Evolutionary conservation across 2,329 filamentous ascomycete species (phyloP), one percentile per base, ranked within the genome.

Genomic region (Phyllosticta citriasiana): DNA sequence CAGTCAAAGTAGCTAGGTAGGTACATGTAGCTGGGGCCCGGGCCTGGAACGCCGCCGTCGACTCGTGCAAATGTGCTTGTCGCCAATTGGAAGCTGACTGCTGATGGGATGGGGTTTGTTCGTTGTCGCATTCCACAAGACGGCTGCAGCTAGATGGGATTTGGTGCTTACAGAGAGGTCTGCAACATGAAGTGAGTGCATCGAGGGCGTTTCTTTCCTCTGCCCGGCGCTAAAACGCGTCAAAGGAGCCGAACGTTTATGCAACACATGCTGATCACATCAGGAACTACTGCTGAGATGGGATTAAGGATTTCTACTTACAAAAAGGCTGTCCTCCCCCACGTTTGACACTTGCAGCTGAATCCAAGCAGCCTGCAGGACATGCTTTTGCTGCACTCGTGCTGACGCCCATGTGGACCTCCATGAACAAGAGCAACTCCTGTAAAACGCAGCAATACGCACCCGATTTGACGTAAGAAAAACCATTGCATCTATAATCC

Each of bases 401-500:
- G 27, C 3, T 30, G 27, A 30, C 27, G 27, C 6, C 2, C 27
- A 30, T 6, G 9, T 30, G 2, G 27, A 8, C 6, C 27, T 30
- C 27, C 16, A 47, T 3, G 33, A 10, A 40, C 33, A 40, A 40
- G n/a, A 47, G 40, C 19, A 22, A 22, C 19, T 22, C 19, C 19
- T 22, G 19, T 22, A 22, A 22, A 22, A 47, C 40, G 40, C 40
- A 47, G 3, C 14, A 47, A 1, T 47, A n/a, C 40, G 6, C 16
- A 30, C 40, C n/a, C 14, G 40, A 10, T 3, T n/a, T 7, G 40
- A 47, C 40, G 40, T 16, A 3, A 40, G 14, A 47, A 47, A 47
- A 7, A 47, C 40, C n/a, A 6, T 47, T 47, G 40, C 40, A 47
- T 59, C 57, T 59, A 59, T 55, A 55, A 50, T 40, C 57, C 53